Conservation (phyloP, 768 basidiomycete genomes). For the Boletus reticulatus region DNA sequence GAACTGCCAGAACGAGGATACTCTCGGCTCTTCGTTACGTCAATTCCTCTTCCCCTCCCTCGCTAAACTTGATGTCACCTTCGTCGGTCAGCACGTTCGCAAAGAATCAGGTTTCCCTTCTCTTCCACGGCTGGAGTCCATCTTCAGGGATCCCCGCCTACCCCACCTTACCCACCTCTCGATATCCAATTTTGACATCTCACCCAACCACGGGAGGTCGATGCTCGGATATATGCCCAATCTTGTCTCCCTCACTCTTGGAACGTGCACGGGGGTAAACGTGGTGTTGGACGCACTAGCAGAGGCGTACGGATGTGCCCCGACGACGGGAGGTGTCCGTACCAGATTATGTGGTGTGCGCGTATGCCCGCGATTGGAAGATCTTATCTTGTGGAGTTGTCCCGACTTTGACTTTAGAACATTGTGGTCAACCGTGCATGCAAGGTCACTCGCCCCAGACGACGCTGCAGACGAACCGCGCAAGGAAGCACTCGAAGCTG, state of each 20-base stretch:
- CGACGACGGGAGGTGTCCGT: slow-evolving; percentile 9
- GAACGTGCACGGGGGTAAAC: slow-evolving; percentile 43
- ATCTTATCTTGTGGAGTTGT: slow-evolving; percentile 53
- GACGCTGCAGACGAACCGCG: slow-evolving; percentile 14
- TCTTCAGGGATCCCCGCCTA: slow-evolving; percentile 58
- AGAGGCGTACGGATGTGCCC: slow-evolving; percentile 33
- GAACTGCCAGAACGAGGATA: slow-evolving; percentile 41
- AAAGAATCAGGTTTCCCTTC: slow-evolving; percentile 26
- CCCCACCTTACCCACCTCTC: slow-evolving; percentile 49
- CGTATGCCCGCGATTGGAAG: slow-evolving; percentile 49
- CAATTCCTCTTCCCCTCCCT: slow-evolving; percentile 46
- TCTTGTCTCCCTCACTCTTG: slow-evolving; percentile 46
- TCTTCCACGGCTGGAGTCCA: slow-evolving; percentile 47
- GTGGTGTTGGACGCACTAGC: slow-evolving; percentile 41
- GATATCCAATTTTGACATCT: slow-evolving; percentile 45
- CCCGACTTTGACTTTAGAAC: slow-evolving; percentile 38
- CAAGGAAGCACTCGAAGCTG: slow-evolving; percentile 14
- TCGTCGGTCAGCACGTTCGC: slow-evolving; percentile 30
- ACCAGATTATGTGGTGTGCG: slow-evolving; percentile 37
- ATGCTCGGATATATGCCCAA: slow-evolving; percentile 53
- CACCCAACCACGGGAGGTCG: slow-evolving; percentile 35
- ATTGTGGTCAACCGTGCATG: slow-evolving; percentile 37
- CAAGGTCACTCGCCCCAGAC: slow-evolving; percentile 25
- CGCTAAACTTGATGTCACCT: slow-evolving; percentile 43
- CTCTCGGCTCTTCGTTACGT: slow-evolving; percentile 37